Evolutionary conservation across 352 stramenopile species (phyloP).

Genomic region (Pythium myriotylum): DNA sequence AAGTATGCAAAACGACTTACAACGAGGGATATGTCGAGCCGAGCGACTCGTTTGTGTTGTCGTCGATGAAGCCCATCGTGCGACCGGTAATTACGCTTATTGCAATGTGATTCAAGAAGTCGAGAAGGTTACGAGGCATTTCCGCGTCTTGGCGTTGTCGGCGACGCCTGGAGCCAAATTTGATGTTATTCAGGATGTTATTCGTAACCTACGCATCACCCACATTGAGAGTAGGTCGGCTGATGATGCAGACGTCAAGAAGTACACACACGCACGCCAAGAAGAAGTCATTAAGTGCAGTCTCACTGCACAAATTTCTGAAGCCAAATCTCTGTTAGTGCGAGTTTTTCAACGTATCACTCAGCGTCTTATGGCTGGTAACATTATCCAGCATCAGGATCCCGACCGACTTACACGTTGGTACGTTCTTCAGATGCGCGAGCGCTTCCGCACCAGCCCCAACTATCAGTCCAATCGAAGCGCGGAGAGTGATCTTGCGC

Average conservation of each 20-base stretch:
- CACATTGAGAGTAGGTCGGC: conserved; percentile 96
- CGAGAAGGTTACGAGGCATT: conserved; percentile 68
- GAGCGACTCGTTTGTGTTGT: conserved; percentile 95
- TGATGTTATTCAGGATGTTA: conserved; percentile 94
- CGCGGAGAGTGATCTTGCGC: conserved; percentile 74
- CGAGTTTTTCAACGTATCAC: conserved; percentile 66
- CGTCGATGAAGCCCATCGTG: conserved; percentile 97
- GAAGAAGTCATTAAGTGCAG: conserved; percentile 85
- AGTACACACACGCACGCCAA: conserved; percentile 81
- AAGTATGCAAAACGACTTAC: conserved; percentile 96
- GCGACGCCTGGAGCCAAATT: conserved; percentile 97
- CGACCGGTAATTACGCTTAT: conserved; percentile 97
- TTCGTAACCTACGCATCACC: conserved; percentile 94
- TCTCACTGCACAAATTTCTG: conserved; percentile 56
- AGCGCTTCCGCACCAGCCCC: conserved; percentile 70
- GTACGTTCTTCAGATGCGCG: conserved; percentile 77
- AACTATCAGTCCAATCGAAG: conserved; percentile 66
- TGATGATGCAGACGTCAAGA: conserved; percentile 94
- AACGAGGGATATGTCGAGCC: conserved; percentile 71
- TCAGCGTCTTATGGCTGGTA: conserved; percentile 48
- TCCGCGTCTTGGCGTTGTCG: conserved; percentile 94
- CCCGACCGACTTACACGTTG: conserved; percentile 78
- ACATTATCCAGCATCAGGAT: conserved; percentile 73
- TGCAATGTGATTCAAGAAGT: conserved; percentile 88
- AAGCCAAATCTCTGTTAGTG: conserved; percentile 68